Evolutionary conservation across 2,329 filamentous ascomycete species (phyloP).

Genomic region (Trichocomaceae sp.): DNA sequence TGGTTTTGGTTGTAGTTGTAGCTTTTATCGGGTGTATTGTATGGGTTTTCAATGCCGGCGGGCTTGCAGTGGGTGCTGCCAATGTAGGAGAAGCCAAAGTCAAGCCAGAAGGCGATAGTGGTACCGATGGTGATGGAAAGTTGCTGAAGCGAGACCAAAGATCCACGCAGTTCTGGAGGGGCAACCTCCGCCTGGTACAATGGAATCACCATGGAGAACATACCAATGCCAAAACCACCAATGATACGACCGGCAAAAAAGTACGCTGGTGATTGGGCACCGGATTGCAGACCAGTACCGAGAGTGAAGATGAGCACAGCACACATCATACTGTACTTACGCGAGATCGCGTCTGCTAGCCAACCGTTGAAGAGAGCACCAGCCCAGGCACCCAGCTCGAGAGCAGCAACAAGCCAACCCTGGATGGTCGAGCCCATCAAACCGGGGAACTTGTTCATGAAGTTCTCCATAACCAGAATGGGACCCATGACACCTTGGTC

Average conservation of each 20-base stretch:
- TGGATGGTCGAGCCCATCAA: conserved; percentile 23
- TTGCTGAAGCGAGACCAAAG: conserved; percentile 11
- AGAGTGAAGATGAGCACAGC: conserved; percentile 31
- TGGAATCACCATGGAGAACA: conserved; percentile 28
- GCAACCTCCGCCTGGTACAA: conserved; percentile 25
- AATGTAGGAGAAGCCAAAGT: conserved; percentile 12
- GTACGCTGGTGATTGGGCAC: conserved; percentile 24
- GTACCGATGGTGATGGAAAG: conserved; percentile 14
- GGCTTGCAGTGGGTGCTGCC: conserved; percentile 9
- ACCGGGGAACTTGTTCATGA: conserved; percentile 29
- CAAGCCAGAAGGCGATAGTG: conserved; percentile 13
- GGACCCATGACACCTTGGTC: conserved; percentile 32
- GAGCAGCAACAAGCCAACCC: conserved; percentile 17
- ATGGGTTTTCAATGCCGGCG: conserved; percentile 8
- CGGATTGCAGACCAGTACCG: conserved; percentile 18
- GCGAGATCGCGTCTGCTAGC: conserved; percentile 25
- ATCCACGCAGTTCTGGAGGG: conserved; percentile 11
- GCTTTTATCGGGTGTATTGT: neutral
- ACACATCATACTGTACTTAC: conserved; percentile 30
- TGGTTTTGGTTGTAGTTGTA: conserved; percentile 9
- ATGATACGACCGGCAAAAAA: conserved; percentile 25
- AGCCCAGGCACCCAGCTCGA: conserved; percentile 32
- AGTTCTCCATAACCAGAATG: conserved; percentile 34
- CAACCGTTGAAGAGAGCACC: conserved; percentile 27
- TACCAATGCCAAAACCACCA: conserved; percentile 25